Percentiles rank a stretch among this genome's conserved stretches.
Evolutionary conservation across 306 rosid genomes (phyloP).

Genomic region (Senna siamea): DNA sequence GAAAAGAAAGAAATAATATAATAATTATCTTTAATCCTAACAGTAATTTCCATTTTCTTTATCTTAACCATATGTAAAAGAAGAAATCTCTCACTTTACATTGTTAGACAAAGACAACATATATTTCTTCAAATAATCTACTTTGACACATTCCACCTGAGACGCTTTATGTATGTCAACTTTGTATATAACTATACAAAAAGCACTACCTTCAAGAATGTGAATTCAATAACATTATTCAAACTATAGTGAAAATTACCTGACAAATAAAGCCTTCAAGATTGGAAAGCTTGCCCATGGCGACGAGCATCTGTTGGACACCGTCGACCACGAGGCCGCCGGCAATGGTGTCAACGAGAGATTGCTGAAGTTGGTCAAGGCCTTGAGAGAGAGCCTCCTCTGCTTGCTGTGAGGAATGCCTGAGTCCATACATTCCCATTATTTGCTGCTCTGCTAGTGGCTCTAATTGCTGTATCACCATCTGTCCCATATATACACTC

Average conservation of each 20-base stretch:
- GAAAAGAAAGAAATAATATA: background rate
- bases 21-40: background rate
- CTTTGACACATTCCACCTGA: too few species aligned
- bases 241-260: too few species aligned
- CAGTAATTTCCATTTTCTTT: background rate
- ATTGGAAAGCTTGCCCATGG: slow-evolving; percentile 72
- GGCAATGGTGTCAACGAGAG: slow-evolving; percentile 77
- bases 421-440: slow-evolving; percentile 71
- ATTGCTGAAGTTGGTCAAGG: slow-evolving; percentile 84
- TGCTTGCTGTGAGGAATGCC: slow-evolving; percentile 77
- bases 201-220: too few species aligned
- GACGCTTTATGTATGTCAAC: slow-evolving; percentile 12
- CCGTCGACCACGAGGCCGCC: slow-evolving; percentile 62
- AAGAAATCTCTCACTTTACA: too few species aligned
- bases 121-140: too few species aligned
- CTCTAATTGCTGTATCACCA: slow-evolving; percentile 75
- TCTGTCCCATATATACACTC: slow-evolving; percentile 45
- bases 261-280: slow-evolving; percentile 91
- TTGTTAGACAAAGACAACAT: background rate
- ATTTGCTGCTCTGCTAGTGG: slow-evolving; percentile 84
- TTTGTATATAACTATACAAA: too few species aligned
- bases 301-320: slow-evolving; percentile 84
- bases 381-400: slow-evolving; percentile 93
- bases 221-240: too few species aligned
- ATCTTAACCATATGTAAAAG: background rate